Conservation (phyloP, 257 asterid genomes). For the Paraleonurus japonicus region DNA sequence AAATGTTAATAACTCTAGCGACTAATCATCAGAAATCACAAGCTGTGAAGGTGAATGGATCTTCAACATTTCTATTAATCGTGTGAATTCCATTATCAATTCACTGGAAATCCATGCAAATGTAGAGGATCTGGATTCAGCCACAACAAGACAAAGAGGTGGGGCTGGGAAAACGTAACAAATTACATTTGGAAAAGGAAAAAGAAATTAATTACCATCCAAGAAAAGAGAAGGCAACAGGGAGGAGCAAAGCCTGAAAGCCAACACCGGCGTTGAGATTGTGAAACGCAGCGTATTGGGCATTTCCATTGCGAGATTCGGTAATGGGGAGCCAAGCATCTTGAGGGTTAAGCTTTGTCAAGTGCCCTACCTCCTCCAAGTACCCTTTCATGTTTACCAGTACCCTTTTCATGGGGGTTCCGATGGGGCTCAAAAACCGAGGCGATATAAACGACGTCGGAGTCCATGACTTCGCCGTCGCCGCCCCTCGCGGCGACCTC, state of each 20-base stretch:
- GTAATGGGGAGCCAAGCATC: constrained; percentile 99
- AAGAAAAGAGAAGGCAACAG: constrained; percentile 93
- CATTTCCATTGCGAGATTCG: constrained; percentile 93
- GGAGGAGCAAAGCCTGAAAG: constrained; percentile 87
- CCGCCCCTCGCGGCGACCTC: constrained; percentile 73
- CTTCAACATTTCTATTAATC: no score
- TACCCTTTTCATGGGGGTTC: constrained; percentile 97
- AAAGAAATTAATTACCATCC: constrained; percentile 60
- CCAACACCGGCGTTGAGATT: constrained; percentile 97
- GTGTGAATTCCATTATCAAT: no score
- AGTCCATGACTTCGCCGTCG: constrained; percentile 77
- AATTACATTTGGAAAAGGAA: no score
- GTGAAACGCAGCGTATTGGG: constrained; percentile 96
- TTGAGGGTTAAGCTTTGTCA: constrained; percentile 93
- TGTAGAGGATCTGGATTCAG: no score
- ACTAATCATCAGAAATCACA: no score
- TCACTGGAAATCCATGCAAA: no score
- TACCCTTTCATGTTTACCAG: constrained; percentile 89
- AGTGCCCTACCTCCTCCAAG: constrained; percentile 91
- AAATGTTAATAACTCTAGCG: no score
- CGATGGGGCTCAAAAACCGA: constrained; percentile 92
- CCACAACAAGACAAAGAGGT: no score
- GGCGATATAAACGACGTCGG: constrained; percentile 96
- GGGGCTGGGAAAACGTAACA: no score
- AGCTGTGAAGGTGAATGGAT: no score